These are phyloP conservation scores for Cercospora brassicicola DNA, from an alignment of 2,329 filamentous ascomycete genomes.

Conservation along the genomic window DNA sequence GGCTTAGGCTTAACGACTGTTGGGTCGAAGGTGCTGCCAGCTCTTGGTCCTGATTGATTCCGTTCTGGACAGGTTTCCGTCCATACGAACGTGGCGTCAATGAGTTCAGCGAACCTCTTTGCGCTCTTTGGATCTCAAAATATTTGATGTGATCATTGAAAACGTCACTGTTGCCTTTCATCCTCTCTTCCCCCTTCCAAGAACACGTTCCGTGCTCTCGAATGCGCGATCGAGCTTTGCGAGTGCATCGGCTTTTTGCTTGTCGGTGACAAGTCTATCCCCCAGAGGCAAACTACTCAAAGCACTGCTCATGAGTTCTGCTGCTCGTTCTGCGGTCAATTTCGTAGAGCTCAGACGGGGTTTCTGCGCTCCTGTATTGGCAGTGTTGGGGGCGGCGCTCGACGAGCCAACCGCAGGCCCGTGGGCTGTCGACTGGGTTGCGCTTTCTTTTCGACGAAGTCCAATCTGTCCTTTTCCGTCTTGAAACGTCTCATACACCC, in stretches of 20 bases:
- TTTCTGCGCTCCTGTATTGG: conserved; percentile 23
- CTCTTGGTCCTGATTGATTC: neutral
- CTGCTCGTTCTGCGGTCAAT: conserved; percentile 44
- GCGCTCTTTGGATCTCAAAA: neutral
- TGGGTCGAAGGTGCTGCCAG: neutral
- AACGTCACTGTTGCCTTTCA: neutral
- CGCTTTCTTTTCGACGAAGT: conserved; percentile 43
- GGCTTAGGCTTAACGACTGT: neutral
- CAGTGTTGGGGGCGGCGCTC: neutral
- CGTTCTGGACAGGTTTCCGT: neutral
- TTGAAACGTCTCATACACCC: conserved; percentile 53
- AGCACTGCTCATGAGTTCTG: conserved; percentile 51
- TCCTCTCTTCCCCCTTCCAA: conserved; percentile 23
- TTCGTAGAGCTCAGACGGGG: conserved; percentile 30
- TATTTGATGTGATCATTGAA: neutral
- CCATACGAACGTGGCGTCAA: neutral
- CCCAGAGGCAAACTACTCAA: conserved; percentile 48
- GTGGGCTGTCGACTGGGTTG: conserved; percentile 11
- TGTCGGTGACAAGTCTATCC: conserved; percentile 41
- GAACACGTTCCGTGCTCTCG: conserved; percentile 33
- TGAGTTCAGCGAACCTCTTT: neutral
- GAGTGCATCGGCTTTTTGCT: conserved; percentile 47
- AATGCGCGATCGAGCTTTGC: conserved; percentile 48
- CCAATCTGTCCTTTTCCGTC: conserved; percentile 52
- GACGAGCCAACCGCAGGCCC: conserved; percentile 25